These are phyloP conservation scores for Byssochlamys sp. DNA, from an alignment of 2,329 filamentous ascomycete species.

Conservation along the genomic window DNA sequence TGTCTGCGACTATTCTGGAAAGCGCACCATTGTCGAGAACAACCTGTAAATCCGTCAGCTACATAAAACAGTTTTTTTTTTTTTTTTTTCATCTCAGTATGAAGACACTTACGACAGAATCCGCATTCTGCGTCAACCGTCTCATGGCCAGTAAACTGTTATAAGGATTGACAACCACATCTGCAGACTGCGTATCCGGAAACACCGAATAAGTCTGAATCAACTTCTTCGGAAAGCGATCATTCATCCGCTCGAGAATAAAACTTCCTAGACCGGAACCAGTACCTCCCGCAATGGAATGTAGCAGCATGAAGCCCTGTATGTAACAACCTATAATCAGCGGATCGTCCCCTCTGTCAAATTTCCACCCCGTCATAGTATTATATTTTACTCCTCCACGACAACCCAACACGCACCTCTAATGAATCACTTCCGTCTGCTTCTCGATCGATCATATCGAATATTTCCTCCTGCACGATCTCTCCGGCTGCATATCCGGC, in stretches of 20 bases:
- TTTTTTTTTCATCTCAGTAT: background rate
- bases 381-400: background rate
- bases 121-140: conserved; percentile 85
- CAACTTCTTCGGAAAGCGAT: conserved; percentile 95
- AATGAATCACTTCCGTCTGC: conserved; percentile 95
- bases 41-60: conserved; percentile 39
- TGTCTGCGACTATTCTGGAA: conserved; percentile 84
- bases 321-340: conserved; percentile 21
- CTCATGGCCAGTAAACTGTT: conserved; percentile 91
- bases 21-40: conserved; percentile 93
- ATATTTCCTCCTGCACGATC: conserved; percentile 84
- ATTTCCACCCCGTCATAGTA: background rate
- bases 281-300: conserved; percentile 94
- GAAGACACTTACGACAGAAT: conserved; percentile 63
- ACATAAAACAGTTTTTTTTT: background rate
- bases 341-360: background rate
- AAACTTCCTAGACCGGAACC: conserved; percentile 94
- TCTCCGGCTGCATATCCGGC: conserved; percentile 91
- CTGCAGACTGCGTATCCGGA: conserved; percentile 78
- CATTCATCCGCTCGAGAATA: conserved; percentile 87
- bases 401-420: conserved; percentile 48
- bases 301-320: conserved; percentile 95
- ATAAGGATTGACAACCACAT: conserved; percentile 96
- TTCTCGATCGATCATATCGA: conserved; percentile 98
- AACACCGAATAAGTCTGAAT: conserved; percentile 99